Conservation (phyloP, 305 asterid genomes). For the Fraxinus greggii region DNA sequence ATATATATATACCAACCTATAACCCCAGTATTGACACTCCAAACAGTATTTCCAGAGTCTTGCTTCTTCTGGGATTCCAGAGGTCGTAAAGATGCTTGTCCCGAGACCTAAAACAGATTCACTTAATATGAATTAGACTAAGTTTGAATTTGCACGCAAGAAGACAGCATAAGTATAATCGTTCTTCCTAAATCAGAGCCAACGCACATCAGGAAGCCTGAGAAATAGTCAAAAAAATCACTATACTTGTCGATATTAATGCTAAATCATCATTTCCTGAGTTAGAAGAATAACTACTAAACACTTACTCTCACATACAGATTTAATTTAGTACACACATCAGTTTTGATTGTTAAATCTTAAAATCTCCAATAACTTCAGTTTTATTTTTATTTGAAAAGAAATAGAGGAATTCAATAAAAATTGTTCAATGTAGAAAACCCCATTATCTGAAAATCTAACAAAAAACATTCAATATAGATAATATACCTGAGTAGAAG, state of each 20-base stretch:
- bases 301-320: neutral
- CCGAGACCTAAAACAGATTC: constrained; percentile 30
- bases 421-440: neutral
- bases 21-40: constrained; percentile 41
- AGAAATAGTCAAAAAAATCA: neutral
- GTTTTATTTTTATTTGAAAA: neutral
- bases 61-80: constrained; percentile 43
- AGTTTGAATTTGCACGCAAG: neutral
- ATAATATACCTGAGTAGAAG: constrained; percentile 50
- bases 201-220: neutral
- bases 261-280: neutral
- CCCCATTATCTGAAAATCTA: constrained; percentile 9
- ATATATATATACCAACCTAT: constrained; percentile 34
- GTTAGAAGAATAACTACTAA: neutral
- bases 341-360: neutral
- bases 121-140: neutral
- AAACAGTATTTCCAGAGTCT: constrained; percentile 37
- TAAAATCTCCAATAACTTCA: neutral
- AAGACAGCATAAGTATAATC: neutral
- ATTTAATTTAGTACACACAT: neutral
- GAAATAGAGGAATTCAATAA: neutral
- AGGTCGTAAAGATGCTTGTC: constrained; percentile 37
- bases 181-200: neutral
- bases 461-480: neutral
- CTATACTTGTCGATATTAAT: neutral